Evolutionary conservation across 495 filamentous ascomycete species (phyloP).

Genomic region (Penicillium chermesinum): DNA sequence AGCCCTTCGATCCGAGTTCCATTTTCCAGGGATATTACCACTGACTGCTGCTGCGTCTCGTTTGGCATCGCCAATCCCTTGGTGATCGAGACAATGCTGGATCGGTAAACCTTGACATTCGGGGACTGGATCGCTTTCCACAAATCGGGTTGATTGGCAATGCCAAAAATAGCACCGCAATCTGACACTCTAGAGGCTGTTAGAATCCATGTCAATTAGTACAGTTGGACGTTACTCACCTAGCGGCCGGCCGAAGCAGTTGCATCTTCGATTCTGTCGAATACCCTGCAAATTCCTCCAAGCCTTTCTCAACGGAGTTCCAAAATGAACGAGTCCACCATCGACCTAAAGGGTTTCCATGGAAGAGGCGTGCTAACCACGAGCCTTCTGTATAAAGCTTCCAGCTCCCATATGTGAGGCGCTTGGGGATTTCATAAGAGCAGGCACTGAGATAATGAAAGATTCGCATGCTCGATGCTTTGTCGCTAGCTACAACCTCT

Average conservation of each 20-base stretch:
- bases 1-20: slow-evolving; percentile 36
- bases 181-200: slow-evolving; percentile 17
- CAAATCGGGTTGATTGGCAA: slow-evolving; percentile 28
- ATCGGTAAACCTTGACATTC: slow-evolving; percentile 25
- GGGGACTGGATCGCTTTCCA: slow-evolving; percentile 27
- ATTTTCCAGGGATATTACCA: slow-evolving; percentile 13
- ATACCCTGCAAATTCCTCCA: slow-evolving; percentile 18
- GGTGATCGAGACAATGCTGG: slow-evolving; percentile 10
- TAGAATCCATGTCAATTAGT: no score
- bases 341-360: slow-evolving; percentile 25
- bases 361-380: slow-evolving; percentile 43
- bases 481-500: slow-evolving; percentile 48
- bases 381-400: slow-evolving; percentile 50
- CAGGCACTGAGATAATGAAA: slow-evolving; percentile 50
- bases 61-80: no score
- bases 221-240: no score
- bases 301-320: slow-evolving; percentile 15
- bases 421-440: slow-evolving; percentile 38
- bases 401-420: slow-evolving; percentile 34
- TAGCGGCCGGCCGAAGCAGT: slow-evolving; percentile 21
- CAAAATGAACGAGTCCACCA: slow-evolving; percentile 21
- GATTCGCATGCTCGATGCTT: slow-evolving; percentile 53
- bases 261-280: slow-evolving; percentile 20
- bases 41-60: no score
- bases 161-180: slow-evolving; percentile 23